Evolutionary conservation across 139 green algal species (phyloP), one percentile per base, ranked within the genome.

Genomic region (Chlamydomonas schloesseri): DNA sequence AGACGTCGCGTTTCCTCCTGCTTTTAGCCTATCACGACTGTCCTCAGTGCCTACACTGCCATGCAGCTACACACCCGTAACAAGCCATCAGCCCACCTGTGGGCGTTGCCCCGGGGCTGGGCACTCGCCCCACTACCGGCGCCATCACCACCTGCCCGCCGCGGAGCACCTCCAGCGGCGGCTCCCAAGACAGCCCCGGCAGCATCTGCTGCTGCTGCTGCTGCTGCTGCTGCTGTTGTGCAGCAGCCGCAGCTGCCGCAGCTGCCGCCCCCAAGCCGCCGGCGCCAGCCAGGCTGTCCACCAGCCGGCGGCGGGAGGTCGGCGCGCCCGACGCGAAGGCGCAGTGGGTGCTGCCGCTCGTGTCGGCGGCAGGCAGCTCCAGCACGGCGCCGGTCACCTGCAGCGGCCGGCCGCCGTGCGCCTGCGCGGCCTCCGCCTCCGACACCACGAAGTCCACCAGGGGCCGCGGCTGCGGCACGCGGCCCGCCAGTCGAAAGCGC

Each of bases 361-460:
- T 10, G 6, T 26, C 21, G 6, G 20, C 55, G 6, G 55, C 5
- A 2, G 69, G 57, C 36, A 82, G 58, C 14, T n/a, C 75, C 31
- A 82, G 28, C 24, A 71, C 58, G 1, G 75, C 75, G 20, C 58
- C 76, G 2, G 76, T 83, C 33, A 83, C 62, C 67, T 85, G 79
- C 79, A 84, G 23, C 46, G 36, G 20, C 24, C 46, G 29, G 13
- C 64, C 36, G 34, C 60, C 42, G 42, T 50, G 58, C 5, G 57
- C 65, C 65, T 29, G 65, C n/a, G 31, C 70, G 3, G 37, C 14
- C 70, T 57, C 79, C 50, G 67, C 36, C 79, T 85, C 79, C 60
- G 47, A 50, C 8, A 76, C 79, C 9, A 85, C 65, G 36, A 85
- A 85, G 64, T 85, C 79, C 31, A 36, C 79, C 79, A 76, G 37